Conservation (phyloP, 331 rosid genomes). For the Acacia pycnantha region DNA sequence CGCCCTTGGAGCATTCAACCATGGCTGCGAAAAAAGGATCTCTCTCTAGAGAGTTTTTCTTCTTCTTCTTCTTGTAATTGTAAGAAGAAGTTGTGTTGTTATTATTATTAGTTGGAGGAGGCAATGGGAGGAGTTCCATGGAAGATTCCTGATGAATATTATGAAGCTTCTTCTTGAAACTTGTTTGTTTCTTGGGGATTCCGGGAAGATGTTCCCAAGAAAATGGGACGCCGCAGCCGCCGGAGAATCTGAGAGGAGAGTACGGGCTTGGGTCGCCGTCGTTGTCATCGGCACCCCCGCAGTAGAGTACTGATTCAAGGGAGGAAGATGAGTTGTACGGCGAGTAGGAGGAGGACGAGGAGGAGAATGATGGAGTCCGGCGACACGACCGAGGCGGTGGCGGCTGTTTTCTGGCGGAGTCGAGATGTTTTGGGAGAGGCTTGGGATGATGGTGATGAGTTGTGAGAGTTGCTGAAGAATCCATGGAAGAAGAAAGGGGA, state of each 20-base stretch:
- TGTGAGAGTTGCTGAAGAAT: constrained; percentile 26
- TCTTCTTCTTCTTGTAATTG: constrained; percentile 27
- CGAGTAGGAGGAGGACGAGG: constrained; percentile 24
- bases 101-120: constrained; percentile 40
- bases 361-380: constrained; percentile 39
- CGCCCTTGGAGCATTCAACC: constrained; percentile 82
- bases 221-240: constrained; percentile 67
- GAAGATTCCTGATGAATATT: constrained; percentile 30
- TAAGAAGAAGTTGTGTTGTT: neutral
- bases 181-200: constrained; percentile 77
- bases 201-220: constrained; percentile 96
- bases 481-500: constrained; percentile 26
- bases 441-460: constrained; percentile 10
- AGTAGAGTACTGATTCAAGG: constrained; percentile 14
- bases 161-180: constrained; percentile 37
- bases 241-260: constrained; percentile 48
- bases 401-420: neutral
- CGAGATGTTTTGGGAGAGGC: constrained; percentile 3
- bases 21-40: constrained; percentile 91
- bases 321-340: constrained; percentile 31
- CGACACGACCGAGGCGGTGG: constrained; percentile 1
- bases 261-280: constrained; percentile 27
- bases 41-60: constrained; percentile 24
- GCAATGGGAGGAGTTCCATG: constrained; percentile 59
- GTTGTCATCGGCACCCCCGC: neutral